Base-by-base conservation (phyloP, 495 filamentous ascomycete species). In the Penicillium ucsense region DNA sequence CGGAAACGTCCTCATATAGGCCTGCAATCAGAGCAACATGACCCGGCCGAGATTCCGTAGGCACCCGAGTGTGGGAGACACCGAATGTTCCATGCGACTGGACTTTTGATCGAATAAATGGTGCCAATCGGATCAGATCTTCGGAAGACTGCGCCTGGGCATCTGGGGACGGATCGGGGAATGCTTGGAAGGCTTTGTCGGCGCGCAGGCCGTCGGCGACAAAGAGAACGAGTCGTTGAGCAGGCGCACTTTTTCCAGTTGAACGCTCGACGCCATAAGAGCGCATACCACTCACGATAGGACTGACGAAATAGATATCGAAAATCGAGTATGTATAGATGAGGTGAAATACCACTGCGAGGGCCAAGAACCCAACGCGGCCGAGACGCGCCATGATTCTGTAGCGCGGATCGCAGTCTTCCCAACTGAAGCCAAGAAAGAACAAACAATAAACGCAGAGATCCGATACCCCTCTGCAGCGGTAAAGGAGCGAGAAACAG, bases 251-350 rank as follows among this genome's bases (percentile, higher is more conserved):
- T n/a, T 60, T 63, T 35, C 69, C 72, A 20, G 67, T 48, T 34
- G 80, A 69, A 43, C 84, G 72, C 39, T 89, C 80, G 36, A 92
- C 75, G 33, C 66, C 67, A 68, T 86, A 91, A 43, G 86, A 75
- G 54, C 75, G 79, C 94, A 99, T 97, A 57, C 94, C 94, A 75
- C 81, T 84, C 35, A 97, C 94, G 54, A 99, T 94, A 11, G 94
- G 94, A 60, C 89, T 95, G 53, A 96, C 88, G 63, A 99, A 99
- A 70, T 99, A 99, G 52, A 97, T 94, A 63, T 97, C 94, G 66
- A 99, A 99, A 53, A 99, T 99, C 33, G 91, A 95, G 57, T 82
- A 89, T 50, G 92, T 84, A 69, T 99, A 99, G 50, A 95, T 80
- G 29, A 96, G 62, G 68, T 99, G 94, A 62, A 99, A 99, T 40